These are phyloP conservation scores for Didymosphaeria variabile DNA, from an alignment of 2,329 filamentous ascomycete genomes.

Conservation along the genomic window DNA sequence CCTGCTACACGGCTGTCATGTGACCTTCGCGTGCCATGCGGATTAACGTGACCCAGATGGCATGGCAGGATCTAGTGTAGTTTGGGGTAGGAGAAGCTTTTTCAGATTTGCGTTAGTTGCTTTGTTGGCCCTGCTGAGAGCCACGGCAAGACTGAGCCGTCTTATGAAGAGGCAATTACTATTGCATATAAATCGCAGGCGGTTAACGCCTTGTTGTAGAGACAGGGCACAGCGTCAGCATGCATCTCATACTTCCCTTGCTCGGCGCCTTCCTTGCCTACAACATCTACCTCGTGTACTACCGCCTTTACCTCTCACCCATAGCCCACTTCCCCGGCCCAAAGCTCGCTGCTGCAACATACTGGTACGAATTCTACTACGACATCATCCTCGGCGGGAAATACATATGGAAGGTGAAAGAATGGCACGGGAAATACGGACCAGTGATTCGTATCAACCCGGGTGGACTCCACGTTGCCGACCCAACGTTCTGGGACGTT, in stretches of 20 bases:
- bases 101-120: neutral
- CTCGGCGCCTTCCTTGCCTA: slow-evolving; percentile 7
- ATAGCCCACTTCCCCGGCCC: slow-evolving; percentile 39
- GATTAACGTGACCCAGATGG: neutral
- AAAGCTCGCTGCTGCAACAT: slow-evolving; percentile 39
- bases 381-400: slow-evolving; percentile 39
- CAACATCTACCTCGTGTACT: slow-evolving; percentile 9
- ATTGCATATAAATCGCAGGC: neutral
- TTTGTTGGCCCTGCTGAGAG: neutral
- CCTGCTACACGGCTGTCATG: neutral
- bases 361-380: slow-evolving; percentile 41
- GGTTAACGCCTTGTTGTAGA: neutral
- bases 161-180: neutral
- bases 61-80: neutral
- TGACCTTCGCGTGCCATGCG: neutral
- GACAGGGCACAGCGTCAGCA: neutral
- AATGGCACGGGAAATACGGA: slow-evolving; percentile 46
- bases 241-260: slow-evolving; percentile 12
- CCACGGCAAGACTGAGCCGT: neutral
- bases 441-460: slow-evolving; percentile 45
- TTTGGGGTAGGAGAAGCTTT: neutral
- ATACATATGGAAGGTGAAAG: slow-evolving; percentile 46
- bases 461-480: slow-evolving; percentile 43
- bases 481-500: slow-evolving; percentile 43
- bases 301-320: slow-evolving; percentile 20